Evolutionary conservation across 1,284 basidiomycete species (phyloP).

Genomic region (Malassezia obtusa): DNA sequence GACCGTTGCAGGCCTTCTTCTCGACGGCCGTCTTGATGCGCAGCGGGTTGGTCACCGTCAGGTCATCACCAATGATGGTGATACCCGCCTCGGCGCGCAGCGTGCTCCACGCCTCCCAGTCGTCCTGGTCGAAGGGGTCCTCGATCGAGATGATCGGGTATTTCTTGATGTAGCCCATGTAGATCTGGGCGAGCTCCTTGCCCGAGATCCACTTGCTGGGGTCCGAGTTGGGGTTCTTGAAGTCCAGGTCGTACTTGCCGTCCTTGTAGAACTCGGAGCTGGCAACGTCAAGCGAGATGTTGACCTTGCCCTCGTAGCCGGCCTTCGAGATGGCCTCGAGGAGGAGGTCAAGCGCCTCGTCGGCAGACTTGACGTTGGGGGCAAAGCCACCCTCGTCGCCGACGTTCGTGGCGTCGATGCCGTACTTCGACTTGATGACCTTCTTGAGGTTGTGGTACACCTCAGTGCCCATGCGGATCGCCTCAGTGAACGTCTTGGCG

Average conservation of each 20-base stretch:
- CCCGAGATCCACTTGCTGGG: conserved; percentile 87
- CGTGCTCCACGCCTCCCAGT: conserved; percentile 95
- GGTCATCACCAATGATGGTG: conserved; percentile 90
- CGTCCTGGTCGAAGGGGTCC: conserved; percentile 99
- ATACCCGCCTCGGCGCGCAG: conserved; percentile 56
- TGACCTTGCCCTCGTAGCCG: conserved; percentile 95
- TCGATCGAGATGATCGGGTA: conserved; percentile 65
- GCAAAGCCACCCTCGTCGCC: conserved; percentile 99
- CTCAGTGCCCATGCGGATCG: conserved; percentile 97
- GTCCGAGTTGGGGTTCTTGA: conserved; percentile 99
- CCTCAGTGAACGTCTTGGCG: conserved; percentile 94
- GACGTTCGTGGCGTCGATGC: conserved; percentile 95
- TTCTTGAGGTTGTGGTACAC: conserved; percentile 98
- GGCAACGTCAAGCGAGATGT: conserved; percentile 97
- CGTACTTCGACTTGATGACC: conserved; percentile 98
- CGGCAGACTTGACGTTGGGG: conserved; percentile 90
- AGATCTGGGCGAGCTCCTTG: conserved; percentile 82
- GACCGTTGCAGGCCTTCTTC: conserved; percentile 99
- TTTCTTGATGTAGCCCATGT: conserved; percentile 56
- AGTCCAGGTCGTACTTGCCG: conserved; percentile 98
- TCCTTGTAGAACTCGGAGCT: conserved; percentile 99
- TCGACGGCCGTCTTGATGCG: conserved; percentile 98
- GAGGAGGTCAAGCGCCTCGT: conserved; percentile 93
- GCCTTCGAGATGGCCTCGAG: conserved; percentile 93
- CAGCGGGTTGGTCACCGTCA: conserved; percentile 95